Evolutionary conservation across 257 asterid genomes (phyloP).

Genomic region (Avicennia marina): DNA sequence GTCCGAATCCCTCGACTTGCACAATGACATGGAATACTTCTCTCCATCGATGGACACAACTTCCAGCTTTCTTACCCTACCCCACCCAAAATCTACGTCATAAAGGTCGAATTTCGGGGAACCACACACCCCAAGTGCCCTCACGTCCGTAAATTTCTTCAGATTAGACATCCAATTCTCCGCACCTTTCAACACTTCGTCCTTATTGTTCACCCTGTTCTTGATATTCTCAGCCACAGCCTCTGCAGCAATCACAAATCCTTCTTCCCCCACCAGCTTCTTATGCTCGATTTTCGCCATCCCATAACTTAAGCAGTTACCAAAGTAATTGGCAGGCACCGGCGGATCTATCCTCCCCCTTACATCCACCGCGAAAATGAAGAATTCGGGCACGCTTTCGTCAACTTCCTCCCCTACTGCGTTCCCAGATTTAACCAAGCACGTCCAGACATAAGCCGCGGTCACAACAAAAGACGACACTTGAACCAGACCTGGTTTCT

Average conservation of each 20-base stretch:
- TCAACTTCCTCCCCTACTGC: neutral
- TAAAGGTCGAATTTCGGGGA: conserved; percentile 43
- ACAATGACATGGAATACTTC: conserved; percentile 30
- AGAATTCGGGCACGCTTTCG: neutral
- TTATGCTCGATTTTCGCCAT: conserved; percentile 6
- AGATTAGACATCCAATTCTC: conserved; percentile 21
- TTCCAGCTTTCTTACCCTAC: conserved; percentile 32
- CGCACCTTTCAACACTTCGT: conserved; percentile 20
- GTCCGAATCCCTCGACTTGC: conserved; percentile 17
- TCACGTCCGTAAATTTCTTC: neutral
- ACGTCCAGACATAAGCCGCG: conserved; percentile 34
- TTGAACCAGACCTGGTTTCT: conserved; percentile 9
- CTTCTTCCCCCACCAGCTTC: conserved; percentile 25
- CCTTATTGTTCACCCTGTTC: conserved; percentile 20
- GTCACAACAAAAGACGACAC: conserved; percentile 37
- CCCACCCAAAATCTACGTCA: conserved; percentile 50
- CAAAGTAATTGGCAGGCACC: conserved; percentile 41
- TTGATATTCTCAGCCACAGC: conserved; percentile 24
- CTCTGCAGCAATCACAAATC: conserved; percentile 33
- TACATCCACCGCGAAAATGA: conserved; percentile 29
- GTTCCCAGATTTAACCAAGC: conserved; percentile 28
- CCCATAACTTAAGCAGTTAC: conserved; percentile 39
- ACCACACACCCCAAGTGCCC: conserved; percentile 30
- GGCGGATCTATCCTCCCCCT: conserved; percentile 34
- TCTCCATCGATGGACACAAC: conserved; percentile 30